Evolutionary conservation across 495 filamentous ascomycete genomes (phyloP).

Genomic region (Aspergillus asperescens): DNA sequence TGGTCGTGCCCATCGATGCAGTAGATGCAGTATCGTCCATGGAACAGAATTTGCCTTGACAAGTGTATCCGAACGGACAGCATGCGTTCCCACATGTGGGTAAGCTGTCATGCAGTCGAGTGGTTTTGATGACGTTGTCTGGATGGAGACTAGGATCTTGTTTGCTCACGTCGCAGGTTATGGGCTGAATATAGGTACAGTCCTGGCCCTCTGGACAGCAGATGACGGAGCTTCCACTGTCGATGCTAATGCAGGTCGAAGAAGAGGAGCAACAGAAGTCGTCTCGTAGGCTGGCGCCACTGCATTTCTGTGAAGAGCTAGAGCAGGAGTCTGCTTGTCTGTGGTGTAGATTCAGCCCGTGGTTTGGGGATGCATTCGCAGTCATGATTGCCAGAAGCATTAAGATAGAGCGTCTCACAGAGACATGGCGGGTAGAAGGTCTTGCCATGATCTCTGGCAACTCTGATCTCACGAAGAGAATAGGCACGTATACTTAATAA

Average conservation of each 20-base stretch:
- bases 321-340: constrained; percentile 42
- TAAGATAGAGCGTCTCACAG: constrained; percentile 14
- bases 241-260: constrained; percentile 60
- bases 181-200: constrained; percentile 63
- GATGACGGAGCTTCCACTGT: constrained; percentile 61
- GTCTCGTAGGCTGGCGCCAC: constrained; percentile 50
- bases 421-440: neutral
- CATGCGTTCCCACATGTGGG: constrained; percentile 56
- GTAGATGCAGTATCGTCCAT: constrained; percentile 34
- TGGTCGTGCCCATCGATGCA: constrained; percentile 16
- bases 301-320: constrained; percentile 46
- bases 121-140: constrained; percentile 64
- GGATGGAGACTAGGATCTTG: constrained; percentile 61
- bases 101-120: constrained; percentile 50
- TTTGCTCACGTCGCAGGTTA: constrained; percentile 62
- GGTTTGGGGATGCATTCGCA: constrained; percentile 23
- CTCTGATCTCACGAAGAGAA: neutral
- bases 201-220: constrained; percentile 65
- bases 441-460: neutral
- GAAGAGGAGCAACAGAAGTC: constrained; percentile 69
- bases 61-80: constrained; percentile 76
- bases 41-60: constrained; percentile 42
- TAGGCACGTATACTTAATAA: neutral
- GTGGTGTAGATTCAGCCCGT: constrained; percentile 28
- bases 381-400: constrained; percentile 25